Conservation (phyloP, 306 rosid genomes). For the Sechiopsis laciniata region DNA sequence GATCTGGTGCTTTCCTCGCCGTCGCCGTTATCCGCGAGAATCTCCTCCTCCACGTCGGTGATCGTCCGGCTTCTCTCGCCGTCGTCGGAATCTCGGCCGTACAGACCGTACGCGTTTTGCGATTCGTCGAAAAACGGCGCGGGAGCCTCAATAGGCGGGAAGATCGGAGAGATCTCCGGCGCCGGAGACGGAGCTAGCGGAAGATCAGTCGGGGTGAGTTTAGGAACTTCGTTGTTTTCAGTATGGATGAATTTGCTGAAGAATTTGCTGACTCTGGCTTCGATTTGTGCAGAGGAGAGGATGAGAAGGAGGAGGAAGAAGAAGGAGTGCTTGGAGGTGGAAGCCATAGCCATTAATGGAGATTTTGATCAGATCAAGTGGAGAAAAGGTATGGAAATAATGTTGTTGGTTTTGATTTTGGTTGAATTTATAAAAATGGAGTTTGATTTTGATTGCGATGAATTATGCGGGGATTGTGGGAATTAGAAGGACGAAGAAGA, state of each 20-base stretch:
- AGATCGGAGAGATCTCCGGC: conserved; percentile 20
- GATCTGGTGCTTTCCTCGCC: conserved; percentile 29
- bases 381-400: not conserved
- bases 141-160: conserved; percentile 33
- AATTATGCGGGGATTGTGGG: conserved; percentile 68
- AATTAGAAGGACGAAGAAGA: not conserved
- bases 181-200: not conserved
- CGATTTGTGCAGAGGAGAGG: conserved; percentile 37
- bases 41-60: conserved; percentile 36
- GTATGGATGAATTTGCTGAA: conserved; percentile 42
- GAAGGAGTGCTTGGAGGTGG: conserved; percentile 31
- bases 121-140: conserved; percentile 28
- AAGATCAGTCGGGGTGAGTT: conserved; percentile 13
- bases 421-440: conserved; percentile 35
- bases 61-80: conserved; percentile 32
- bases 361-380: conserved; percentile 37
- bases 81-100: conserved; percentile 28
- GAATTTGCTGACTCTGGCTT: conserved; percentile 46
- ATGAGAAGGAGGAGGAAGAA: conserved; percentile 30
- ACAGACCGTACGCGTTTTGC: conserved; percentile 51
- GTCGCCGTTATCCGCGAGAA: conserved; percentile 35
- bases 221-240: conserved; percentile 14
- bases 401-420: not conserved
- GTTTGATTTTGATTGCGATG: conserved; percentile 8
- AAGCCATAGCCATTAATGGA: not conserved